Evolutionary conservation across 352 stramenopile genomes (phyloP).

Genomic region (Aphanomyces astaci): DNA sequence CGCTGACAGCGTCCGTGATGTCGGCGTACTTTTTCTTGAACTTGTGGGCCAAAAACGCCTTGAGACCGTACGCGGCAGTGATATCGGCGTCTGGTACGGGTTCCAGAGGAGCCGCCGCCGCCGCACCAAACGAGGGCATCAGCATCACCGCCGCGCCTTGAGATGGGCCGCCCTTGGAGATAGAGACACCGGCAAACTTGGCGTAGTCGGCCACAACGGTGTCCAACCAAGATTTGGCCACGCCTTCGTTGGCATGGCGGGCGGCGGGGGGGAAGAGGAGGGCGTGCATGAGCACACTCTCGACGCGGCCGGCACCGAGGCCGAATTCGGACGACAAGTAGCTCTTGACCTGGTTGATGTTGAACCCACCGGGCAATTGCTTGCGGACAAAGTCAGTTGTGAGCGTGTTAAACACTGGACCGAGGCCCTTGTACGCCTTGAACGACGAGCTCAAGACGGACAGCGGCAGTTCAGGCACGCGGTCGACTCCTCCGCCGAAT

Average conservation of each 20-base stretch:
- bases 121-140: constrained; percentile 23
- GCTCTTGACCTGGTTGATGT: constrained; percentile 65
- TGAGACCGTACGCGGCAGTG: constrained; percentile 58
- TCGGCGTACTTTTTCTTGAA: constrained; percentile 64
- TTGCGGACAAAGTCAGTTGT: constrained; percentile 67
- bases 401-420: constrained; percentile 52
- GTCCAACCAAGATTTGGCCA: constrained; percentile 78
- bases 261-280: constrained; percentile 47
- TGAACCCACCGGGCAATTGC: constrained; percentile 83
- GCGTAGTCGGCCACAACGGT: constrained; percentile 57
- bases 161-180: constrained; percentile 31
- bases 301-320: constrained; percentile 56
- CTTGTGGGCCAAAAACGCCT: constrained; percentile 70
- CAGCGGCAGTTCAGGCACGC: constrained; percentile 61
- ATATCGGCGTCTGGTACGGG: constrained; percentile 38
- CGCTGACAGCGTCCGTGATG: constrained; percentile 48
- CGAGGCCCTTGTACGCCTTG: constrained; percentile 53
- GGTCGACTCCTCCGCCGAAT: constrained; percentile 62
- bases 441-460: constrained; percentile 66
- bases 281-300: constrained; percentile 68
- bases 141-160: constrained; percentile 18
- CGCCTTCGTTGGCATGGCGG: constrained; percentile 62
- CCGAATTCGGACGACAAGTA: constrained; percentile 52
- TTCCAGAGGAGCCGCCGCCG: constrained; percentile 43
- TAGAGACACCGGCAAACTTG: constrained; percentile 59